Evolutionary conservation across 306 rosid genomes (phyloP).

Genomic region (Trifolium pratense): DNA sequence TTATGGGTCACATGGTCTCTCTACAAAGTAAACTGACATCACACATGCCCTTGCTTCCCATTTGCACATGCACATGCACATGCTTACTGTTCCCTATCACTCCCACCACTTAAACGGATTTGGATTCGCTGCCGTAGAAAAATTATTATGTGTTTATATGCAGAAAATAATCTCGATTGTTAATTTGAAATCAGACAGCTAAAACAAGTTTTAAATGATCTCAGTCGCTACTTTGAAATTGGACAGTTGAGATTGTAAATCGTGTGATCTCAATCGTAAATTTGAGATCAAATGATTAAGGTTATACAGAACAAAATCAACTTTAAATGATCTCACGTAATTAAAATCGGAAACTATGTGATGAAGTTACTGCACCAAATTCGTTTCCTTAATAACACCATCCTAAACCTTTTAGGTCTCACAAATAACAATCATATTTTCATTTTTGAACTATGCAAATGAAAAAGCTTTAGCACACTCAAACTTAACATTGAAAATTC

Average conservation of each 20-base stretch:
- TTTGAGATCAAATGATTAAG: not conserved
- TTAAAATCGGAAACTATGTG: not conserved
- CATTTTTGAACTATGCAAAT: conserved; percentile 37
- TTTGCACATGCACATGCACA: conserved; percentile 74
- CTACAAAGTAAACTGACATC: conserved; percentile 79
- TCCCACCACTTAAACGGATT: conserved; percentile 37
- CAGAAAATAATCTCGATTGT: not conserved
- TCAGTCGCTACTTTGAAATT: not conserved
- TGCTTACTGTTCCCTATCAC: conserved; percentile 66
- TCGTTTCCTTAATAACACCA: conserved; percentile 31
- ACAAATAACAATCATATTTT: conserved; percentile 15
- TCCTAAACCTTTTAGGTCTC: conserved; percentile 35
- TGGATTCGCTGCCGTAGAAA: not conserved
- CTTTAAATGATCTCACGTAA: not conserved
- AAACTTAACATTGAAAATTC: conserved; percentile 51
- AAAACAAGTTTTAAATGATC: not conserved
- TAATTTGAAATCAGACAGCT: not conserved
- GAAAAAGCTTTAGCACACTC: conserved; percentile 39
- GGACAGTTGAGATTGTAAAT: not conserved
- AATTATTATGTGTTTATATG: not conserved
- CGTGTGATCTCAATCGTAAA: not conserved
- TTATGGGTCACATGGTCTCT: conserved; percentile 74
- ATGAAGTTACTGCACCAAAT: not conserved
- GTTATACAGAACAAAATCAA: not conserved
- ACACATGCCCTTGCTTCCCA: conserved; percentile 88